Evolutionary conservation across 371 early-diverging fungal species (phyloP), one percentile per base, ranked within the genome.

Genomic region (Rhizopus arrhizus): DNA sequence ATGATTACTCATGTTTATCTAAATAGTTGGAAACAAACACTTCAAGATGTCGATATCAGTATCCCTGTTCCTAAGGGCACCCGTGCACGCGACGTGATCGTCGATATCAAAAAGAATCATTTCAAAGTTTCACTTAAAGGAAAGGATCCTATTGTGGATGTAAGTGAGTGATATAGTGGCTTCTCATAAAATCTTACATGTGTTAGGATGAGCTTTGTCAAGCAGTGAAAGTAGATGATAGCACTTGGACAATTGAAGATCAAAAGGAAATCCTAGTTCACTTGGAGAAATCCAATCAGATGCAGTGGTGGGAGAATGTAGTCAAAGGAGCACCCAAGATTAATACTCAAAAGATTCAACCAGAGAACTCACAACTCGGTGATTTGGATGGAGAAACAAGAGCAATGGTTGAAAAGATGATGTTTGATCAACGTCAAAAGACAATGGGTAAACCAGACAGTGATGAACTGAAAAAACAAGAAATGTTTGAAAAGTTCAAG

Each of bases 251-350:
- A 10, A 43, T 95, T 64, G 83, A 87, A 53, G 85, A 90, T 61
- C 84, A 82, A 66, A 79, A 86, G 34, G 91, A 91, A 72, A 65
- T 95, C 8, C 60, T 75, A 11, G 82, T 95, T 33, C 91, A 93
- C 56, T 68, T 95, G 53, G 96, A 95, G 72, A 95, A 95, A 71
- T 63, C 79, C 33, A 93, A 93, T 66, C 72, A 83, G 36, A 83
- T 83, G 79, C 89, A 93, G 63, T 96, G 96, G 96, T 96, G 96
- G 96, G 87, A 91, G 68, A 83, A 89, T 71, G 94, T 95, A 22
- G 83, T 94, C 5, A 83, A 85, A 13, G 84, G 85, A 32, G 91
- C 92, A 61, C 91, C 94, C 42, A 85, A 84, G 34, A 91, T 95
- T 56, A 92, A 95, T 60, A 93, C 93, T n/a, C 85, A 91, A 59